Conservation (phyloP, 2,329 filamentous ascomycete species). For the Fusarium sp. region DNA sequence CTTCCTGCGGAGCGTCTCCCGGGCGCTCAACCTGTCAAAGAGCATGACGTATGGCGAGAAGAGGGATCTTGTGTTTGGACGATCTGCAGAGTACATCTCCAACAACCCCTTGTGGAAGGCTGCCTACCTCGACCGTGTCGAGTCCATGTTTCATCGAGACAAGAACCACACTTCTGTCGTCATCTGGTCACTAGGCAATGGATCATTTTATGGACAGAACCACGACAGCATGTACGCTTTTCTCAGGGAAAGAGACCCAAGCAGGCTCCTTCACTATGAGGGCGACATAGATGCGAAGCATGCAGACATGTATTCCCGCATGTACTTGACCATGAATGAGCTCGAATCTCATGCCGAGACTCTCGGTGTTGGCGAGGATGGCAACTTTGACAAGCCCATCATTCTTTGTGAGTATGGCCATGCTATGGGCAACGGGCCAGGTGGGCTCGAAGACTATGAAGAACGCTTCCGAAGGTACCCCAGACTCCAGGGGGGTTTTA, state of each 20-base stretch:
- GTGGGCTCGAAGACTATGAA: conserved; percentile 74
- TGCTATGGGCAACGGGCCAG: conserved; percentile 80
- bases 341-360: not conserved
- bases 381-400: conserved; percentile 61
- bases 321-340: conserved; percentile 68
- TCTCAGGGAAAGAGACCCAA: conserved; percentile 65
- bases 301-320: conserved; percentile 72
- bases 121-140: conserved; percentile 70
- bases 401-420: conserved; percentile 67
- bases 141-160: conserved; percentile 72
- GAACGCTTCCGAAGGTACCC: conserved; percentile 69
- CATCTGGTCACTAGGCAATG: conserved; percentile 78
- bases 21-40: not conserved
- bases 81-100: conserved; percentile 59
- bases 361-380: not conserved
- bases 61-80: not conserved
- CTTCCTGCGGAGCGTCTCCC: conserved; percentile 48
- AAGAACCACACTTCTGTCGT: conserved; percentile 76
- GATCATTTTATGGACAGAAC: conserved; percentile 76
- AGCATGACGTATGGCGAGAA: not conserved
- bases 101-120: conserved; percentile 67
- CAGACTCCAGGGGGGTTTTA: conserved; percentile 69
- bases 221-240: conserved; percentile 74
- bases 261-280: conserved; percentile 73
- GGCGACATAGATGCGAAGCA: conserved; percentile 68